Evolutionary conservation across 805 yeast species (phyloP), one percentile per base, ranked within the genome.

Genomic region (Lachancea nothofagi): DNA sequence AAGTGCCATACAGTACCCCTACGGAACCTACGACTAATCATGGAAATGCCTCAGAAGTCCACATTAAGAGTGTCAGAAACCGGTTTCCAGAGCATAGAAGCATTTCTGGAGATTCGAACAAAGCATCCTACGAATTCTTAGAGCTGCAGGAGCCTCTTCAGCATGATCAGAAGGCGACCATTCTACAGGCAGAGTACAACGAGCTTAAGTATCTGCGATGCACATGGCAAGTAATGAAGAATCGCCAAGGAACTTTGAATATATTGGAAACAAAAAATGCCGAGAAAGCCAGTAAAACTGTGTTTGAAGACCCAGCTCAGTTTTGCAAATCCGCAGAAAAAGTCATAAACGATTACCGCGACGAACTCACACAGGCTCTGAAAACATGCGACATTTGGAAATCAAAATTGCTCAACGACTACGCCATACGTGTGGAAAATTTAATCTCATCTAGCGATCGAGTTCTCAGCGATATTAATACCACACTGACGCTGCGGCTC

Each of bases 401-500:
- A 19, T 47, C 51, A 13, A 52, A 44, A 51, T 51, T 52, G 38
- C 47, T 45, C 12, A 49, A 49, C 59, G 47, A 70, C 38, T 71
- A 72, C 44, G 73, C 80, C 0, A 69, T 70, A 40, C 69, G 68
- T 53, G 70, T 80, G 28, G 88, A 82, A 50, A 77, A 74, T 36
- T 54, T 80, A 40, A 62, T 82, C 33, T 76, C 80, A 12, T 66
- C 70, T 26, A 76, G 83, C 37, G 88, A 82, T 59, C 65, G 89
- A 46, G 72, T 82, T 8, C 74, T 79, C 42, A 82, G 86, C 44
- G 89, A 81, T 51, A 76, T 83, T 39, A 83, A 78, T 55, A 82
- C 90, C 0, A 78, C 87, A 1, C 57, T 81, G 30, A 71, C 86
- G 8, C 60, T 83, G 44, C 80, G 79, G 47, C 62, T 82, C 21